Evolutionary conservation across 164 flowering plant genomes (phyloP).

Genomic region (Hamamelis virginiana): DNA sequence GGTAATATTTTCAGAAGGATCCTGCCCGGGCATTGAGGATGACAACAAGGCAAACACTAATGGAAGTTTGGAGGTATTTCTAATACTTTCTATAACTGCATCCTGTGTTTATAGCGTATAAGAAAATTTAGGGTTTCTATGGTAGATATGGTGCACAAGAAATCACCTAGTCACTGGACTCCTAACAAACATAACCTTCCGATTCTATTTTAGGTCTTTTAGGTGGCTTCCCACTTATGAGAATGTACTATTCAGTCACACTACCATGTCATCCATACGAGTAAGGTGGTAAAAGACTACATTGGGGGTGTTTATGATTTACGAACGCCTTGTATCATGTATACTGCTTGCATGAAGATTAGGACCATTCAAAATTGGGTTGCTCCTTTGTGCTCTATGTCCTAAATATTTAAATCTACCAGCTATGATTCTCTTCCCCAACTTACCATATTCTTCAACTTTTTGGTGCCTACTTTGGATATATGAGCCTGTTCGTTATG

Average conservation of each 20-base stretch:
- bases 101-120: background rate
- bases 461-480: background rate
- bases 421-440: background rate
- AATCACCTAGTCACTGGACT: too few species aligned
- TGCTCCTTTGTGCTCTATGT: background rate
- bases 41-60: constrained; percentile 78
- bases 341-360: background rate
- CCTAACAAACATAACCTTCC: background rate
- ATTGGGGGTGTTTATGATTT: background rate
- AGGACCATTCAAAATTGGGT: background rate
- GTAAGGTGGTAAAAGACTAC: background rate
- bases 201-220: background rate
- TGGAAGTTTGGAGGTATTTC: constrained; percentile 88
- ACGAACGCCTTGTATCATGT: background rate
- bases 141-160: background rate
- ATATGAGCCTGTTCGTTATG: background rate
- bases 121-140: too few species aligned
- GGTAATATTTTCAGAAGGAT: constrained; percentile 60
- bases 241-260: background rate
- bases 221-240: too few species aligned
- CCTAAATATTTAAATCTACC: background rate
- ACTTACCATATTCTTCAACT: background rate
- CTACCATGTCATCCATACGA: background rate
- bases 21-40: constrained; percentile 67
- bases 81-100: background rate